phyloP scores from a whole-genome alignment of 2,329 filamentous ascomycete genomes.

The Exophiala viscosa region DNA sequence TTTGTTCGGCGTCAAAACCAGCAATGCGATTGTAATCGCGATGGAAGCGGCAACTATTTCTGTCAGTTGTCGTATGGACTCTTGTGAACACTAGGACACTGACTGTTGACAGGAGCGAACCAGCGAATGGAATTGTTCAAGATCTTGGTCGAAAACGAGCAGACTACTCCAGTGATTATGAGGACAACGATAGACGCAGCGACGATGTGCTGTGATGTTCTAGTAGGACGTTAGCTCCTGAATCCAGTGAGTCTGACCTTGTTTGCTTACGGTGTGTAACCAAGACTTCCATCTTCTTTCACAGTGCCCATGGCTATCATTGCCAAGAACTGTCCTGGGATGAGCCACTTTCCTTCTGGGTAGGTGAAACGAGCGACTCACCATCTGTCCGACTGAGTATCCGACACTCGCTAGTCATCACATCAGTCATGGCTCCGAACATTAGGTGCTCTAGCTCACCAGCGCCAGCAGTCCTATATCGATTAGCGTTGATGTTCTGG shows the following conservation, averaged over 20 bases:
- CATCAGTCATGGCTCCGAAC: neutral
- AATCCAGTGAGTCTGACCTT: too few species aligned
- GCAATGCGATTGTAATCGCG: slow-evolving; percentile 56
- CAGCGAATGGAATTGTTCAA: neutral
- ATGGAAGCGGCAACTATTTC: slow-evolving; percentile 50
- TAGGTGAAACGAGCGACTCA: slow-evolving; percentile 48
- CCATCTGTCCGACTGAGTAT: slow-evolving; percentile 51
- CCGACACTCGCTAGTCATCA: slow-evolving; percentile 29
- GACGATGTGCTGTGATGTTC: neutral
- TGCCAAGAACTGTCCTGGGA: too few species aligned
- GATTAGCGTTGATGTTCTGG: neutral
- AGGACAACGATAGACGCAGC: neutral
- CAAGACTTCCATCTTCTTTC: slow-evolving; percentile 49
- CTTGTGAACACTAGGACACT: slow-evolving; percentile 37
- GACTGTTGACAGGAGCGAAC: neutral
- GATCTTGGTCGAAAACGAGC: neutral
- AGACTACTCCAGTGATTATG: neutral
- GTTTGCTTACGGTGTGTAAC: slow-evolving; percentile 52
- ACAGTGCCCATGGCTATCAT: slow-evolving; percentile 59
- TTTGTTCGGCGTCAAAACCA: slow-evolving; percentile 58
- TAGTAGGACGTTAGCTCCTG: too few species aligned
- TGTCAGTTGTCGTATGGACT: neutral
- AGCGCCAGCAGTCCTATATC: neutral
- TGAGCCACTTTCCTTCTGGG: too few species aligned
- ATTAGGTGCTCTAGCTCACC: neutral